Conservation (phyloP, 1,284 basidiomycete species). For the Cutaneotrichosporon arboriforme region DNA sequence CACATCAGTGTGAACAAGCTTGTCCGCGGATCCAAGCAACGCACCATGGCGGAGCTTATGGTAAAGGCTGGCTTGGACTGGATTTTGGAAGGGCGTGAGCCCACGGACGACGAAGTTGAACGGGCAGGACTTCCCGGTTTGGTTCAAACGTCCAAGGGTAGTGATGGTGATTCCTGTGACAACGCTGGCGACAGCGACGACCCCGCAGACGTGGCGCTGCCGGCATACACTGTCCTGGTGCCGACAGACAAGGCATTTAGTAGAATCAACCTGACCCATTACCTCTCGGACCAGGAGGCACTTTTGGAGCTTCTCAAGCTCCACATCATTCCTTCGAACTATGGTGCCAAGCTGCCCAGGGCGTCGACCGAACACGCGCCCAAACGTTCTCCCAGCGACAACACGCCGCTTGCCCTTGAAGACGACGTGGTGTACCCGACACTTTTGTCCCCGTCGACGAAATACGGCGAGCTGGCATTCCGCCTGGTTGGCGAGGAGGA, state of each 20-base stretch:
- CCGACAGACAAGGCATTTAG: constrained; percentile 91
- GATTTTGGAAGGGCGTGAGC: constrained; percentile 77
- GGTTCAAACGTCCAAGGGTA: constrained; percentile 8
- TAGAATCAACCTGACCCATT: constrained; percentile 71
- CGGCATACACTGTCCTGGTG: constrained; percentile 71
- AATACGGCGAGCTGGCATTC: constrained; percentile 77
- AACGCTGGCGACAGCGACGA: constrained; percentile 52
- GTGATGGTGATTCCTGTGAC: not conserved
- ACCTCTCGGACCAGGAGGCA: constrained; percentile 60
- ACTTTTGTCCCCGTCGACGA: constrained; percentile 57
- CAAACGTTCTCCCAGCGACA: constrained; percentile 25
- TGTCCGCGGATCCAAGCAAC: constrained; percentile 75
- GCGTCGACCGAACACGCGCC: constrained; percentile 1
- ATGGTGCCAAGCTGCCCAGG: constrained; percentile 3
- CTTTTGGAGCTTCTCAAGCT: constrained; percentile 72
- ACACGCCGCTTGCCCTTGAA: constrained; percentile 64
- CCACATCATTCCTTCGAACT: constrained; percentile 67
- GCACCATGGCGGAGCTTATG: constrained; percentile 80
- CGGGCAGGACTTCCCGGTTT: constrained; percentile 42
- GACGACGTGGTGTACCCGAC: constrained; percentile 70
- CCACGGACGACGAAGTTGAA: constrained; percentile 54
- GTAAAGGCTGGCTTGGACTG: constrained; percentile 78
- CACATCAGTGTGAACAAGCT: constrained; percentile 82
- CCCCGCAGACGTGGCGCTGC: constrained; percentile 36
- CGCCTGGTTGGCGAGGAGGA: constrained; percentile 51